Conservation (phyloP, 1,139 yeast species). For the Yamadazyma friedrichii region DNA sequence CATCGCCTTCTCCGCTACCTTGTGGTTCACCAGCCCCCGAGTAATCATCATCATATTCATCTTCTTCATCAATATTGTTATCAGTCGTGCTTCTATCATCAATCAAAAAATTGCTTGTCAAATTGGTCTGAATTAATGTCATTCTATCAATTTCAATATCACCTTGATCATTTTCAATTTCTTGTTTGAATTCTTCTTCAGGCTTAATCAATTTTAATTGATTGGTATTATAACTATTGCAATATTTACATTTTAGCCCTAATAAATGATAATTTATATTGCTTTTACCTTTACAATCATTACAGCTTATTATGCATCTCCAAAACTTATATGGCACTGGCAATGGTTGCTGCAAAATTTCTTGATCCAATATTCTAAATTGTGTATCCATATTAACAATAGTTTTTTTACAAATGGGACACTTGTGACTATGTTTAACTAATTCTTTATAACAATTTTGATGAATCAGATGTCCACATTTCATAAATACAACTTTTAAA, state of each 20-base stretch:
- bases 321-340: slow-evolving; percentile 79
- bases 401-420: slow-evolving; percentile 87
- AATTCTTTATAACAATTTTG: slow-evolving; percentile 79
- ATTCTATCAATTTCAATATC: slow-evolving; percentile 7
- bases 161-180: slow-evolving; percentile 1
- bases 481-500: slow-evolving; percentile 84
- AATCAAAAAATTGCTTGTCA: slow-evolving; percentile 39
- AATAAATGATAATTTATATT: slow-evolving; percentile 76
- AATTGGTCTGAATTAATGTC: slow-evolving; percentile 28
- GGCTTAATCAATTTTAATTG: slow-evolving; percentile 65
- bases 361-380: slow-evolving; percentile 81
- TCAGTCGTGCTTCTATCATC: slow-evolving; percentile 27
- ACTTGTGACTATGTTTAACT: slow-evolving; percentile 77
- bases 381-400: slow-evolving; percentile 85
- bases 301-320: slow-evolving; percentile 78
- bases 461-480: slow-evolving; percentile 93
- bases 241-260: slow-evolving; percentile 84
- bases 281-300: slow-evolving; percentile 86
- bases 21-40: slow-evolving; percentile 18
- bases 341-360: slow-evolving; percentile 70
- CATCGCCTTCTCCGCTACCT: slow-evolving; percentile 20
- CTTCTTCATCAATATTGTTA: slow-evolving; percentile 16
- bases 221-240: slow-evolving; percentile 82
- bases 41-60: slow-evolving; percentile 17
- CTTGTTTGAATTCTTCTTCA: slow-evolving; percentile 42